phyloP scores from a whole-genome alignment of 225 moss, liverwort and hornwort species.

The Anthoceros angustus region DNA sequence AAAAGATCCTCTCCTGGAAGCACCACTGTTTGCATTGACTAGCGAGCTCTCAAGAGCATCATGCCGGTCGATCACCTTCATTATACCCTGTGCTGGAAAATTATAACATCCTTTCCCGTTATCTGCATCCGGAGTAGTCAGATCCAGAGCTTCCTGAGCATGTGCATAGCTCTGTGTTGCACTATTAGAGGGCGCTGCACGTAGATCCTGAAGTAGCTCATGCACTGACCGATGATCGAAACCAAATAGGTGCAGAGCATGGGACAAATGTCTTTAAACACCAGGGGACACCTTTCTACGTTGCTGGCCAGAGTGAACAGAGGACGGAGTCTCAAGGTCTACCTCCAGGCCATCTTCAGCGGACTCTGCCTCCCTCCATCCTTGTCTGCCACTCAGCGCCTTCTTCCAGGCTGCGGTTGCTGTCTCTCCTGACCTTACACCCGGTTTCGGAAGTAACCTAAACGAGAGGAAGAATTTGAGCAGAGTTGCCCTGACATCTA shows the following conservation, averaged over 20 bases:
- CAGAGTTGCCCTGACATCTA: background rate
- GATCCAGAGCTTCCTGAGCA: background rate
- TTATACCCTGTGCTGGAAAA: background rate
- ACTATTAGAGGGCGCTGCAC: background rate
- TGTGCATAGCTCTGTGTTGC: background rate
- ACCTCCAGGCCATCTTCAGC: background rate
- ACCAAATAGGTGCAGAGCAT: background rate
- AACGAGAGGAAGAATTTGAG: background rate
- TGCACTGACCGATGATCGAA: background rate
- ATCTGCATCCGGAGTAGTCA: background rate
- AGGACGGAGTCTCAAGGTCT: background rate
- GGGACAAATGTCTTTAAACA: background rate
- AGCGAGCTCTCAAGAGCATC: background rate
- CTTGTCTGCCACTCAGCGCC: background rate
- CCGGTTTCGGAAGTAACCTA: background rate
- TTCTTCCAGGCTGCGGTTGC: background rate
- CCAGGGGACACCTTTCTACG: no score
- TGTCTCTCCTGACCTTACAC: background rate
- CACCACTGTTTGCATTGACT: background rate
- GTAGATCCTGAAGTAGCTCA: background rate
- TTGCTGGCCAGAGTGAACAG: no score
- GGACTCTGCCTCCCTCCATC: background rate
- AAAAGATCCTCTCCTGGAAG: background rate
- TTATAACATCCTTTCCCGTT: background rate
- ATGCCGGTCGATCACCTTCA: background rate